Conservation (phyloP, 1,139 yeast genomes). For the Geotrichum restrictum region DNA sequence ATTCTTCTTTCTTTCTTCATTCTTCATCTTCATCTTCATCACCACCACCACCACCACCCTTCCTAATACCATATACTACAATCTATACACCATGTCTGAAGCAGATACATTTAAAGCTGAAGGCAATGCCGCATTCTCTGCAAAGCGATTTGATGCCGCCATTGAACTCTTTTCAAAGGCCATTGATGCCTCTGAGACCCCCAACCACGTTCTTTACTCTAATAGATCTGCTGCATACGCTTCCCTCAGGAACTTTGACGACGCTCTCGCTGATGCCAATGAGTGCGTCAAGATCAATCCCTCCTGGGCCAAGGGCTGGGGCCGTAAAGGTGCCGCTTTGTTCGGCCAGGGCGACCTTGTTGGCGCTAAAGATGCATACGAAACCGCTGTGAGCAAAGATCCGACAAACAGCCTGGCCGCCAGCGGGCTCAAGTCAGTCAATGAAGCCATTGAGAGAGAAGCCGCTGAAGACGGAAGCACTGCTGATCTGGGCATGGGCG, state of each 20-base stretch:
- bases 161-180: slow-evolving; percentile 80
- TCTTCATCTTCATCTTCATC: not conserved
- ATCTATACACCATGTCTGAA: slow-evolving; percentile 27
- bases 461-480: slow-evolving; percentile 43
- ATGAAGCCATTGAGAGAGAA: slow-evolving; percentile 47
- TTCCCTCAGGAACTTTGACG: slow-evolving; percentile 64
- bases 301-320: slow-evolving; percentile 91
- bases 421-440: slow-evolving; percentile 71
- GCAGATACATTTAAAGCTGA: slow-evolving; percentile 41
- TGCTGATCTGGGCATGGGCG: slow-evolving; percentile 74
- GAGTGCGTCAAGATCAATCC: slow-evolving; percentile 76
- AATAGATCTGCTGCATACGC: slow-evolving; percentile 94
- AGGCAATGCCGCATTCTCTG: slow-evolving; percentile 89
- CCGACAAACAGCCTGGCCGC: slow-evolving; percentile 80
- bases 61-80: too few relatives aligned
- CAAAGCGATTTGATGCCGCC: slow-evolving; percentile 78
- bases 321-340: slow-evolving; percentile 89
- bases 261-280: slow-evolving; percentile 80
- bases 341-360: slow-evolving; percentile 75
- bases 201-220: slow-evolving; percentile 87
- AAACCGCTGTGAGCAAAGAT: slow-evolving; percentile 80
- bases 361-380: slow-evolving; percentile 55
- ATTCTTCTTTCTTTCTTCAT: not conserved
- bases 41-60: not conserved
- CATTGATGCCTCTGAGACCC: slow-evolving; percentile 72